Conservation (phyloP, 2,329 filamentous ascomycete genomes). For the Fusarium azukiicola region DNA sequence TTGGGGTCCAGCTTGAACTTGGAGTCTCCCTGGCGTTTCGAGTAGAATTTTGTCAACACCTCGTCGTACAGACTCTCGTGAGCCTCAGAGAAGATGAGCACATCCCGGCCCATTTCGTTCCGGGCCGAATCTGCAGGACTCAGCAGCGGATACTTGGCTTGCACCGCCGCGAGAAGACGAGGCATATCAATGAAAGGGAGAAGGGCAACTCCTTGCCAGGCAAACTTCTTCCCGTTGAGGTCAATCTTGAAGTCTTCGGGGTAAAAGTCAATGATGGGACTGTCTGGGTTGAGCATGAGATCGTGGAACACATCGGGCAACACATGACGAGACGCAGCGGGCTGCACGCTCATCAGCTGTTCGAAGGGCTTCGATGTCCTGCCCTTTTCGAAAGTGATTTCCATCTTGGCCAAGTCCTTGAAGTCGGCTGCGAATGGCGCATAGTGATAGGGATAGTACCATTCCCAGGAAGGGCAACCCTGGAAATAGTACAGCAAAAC, state of each 20-base stretch:
- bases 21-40: constrained; percentile 87
- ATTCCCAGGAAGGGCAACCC: constrained; percentile 98
- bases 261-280: constrained; percentile 98
- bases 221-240: constrained; percentile 98
- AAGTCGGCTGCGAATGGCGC: constrained; percentile 99
- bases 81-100: constrained; percentile 90
- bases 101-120: constrained; percentile 90
- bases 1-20: constrained; percentile 88
- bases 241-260: constrained; percentile 96
- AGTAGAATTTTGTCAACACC: constrained; percentile 92
- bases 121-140: constrained; percentile 88
- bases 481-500: constrained; percentile 99
- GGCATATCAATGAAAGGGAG: constrained; percentile 98
- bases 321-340: constrained; percentile 94
- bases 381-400: constrained; percentile 91
- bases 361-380: constrained; percentile 95
- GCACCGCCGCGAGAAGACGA: constrained; percentile 90
- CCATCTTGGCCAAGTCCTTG: constrained; percentile 88
- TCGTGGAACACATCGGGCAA: constrained; percentile 93
- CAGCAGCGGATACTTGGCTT: constrained; percentile 89
- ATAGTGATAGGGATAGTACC: constrained; percentile 99
- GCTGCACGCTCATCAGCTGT: constrained; percentile 98
- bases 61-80: constrained; percentile 91
- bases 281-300: constrained; percentile 93
- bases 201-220: constrained; percentile 97